phyloP scores from a whole-genome alignment of 1,139 yeast species.

The Debaryomyces singareniensis region DNA sequence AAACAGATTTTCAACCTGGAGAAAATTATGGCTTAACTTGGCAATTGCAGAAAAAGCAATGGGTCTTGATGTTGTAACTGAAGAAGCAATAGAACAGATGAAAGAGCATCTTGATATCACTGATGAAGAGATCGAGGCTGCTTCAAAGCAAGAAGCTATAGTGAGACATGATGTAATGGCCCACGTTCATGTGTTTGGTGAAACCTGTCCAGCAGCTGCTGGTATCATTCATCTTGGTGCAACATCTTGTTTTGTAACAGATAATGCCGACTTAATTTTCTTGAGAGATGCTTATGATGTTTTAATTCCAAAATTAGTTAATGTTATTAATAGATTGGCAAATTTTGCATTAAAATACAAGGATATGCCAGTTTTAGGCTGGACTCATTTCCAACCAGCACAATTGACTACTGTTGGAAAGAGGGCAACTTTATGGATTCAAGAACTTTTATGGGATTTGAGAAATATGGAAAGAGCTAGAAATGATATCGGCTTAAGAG shows the following conservation, averaged over 20 bases:
- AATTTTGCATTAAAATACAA: conserved; percentile 86
- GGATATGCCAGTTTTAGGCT: conserved; percentile 94
- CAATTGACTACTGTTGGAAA: conserved; percentile 98
- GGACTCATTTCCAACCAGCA: conserved; percentile 99
- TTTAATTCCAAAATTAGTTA: conserved; percentile 88
- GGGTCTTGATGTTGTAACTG: conserved; percentile 78
- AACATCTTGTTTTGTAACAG: conserved; percentile 95
- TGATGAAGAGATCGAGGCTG: conserved; percentile 86
- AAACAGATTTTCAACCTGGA: conserved; percentile 96
- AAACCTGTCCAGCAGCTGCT: conserved; percentile 91
- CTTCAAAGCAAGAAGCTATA: conserved; percentile 90
- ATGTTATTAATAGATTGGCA: conserved; percentile 85
- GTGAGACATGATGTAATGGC: conserved; percentile 99
- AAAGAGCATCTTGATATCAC: conserved; percentile 69
- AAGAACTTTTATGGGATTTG: conserved; percentile 95
- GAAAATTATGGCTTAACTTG: conserved; percentile 91
- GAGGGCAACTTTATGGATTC: conserved; percentile 96
- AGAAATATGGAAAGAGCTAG: conserved; percentile 95
- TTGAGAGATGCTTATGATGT: conserved; percentile 92
- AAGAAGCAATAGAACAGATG: conserved; percentile 89
- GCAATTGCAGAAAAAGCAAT: conserved; percentile 94
- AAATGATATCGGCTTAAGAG: conserved; percentile 93
- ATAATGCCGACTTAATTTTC: conserved; percentile 95
- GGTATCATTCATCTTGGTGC: conserved; percentile 99
- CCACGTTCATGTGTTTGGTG: conserved; percentile 93